phyloP scores from a whole-genome alignment of 305 asterid species.

The Fraxinus paxiana region DNA sequence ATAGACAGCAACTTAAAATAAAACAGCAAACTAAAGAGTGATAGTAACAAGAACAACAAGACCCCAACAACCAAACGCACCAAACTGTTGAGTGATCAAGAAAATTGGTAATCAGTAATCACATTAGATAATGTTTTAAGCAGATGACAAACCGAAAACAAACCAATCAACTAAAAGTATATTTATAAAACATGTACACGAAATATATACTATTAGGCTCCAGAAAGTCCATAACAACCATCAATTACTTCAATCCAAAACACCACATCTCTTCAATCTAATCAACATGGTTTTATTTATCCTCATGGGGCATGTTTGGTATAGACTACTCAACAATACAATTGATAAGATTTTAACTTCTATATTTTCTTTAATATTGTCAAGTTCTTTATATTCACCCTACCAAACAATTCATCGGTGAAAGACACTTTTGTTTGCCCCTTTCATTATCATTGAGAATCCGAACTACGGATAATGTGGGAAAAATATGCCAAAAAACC shows the following conservation, averaged over 20 bases:
- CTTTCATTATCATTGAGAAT: not conserved
- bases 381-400: not conserved
- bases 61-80: not conserved
- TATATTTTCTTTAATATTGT: not conserved
- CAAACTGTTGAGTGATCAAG: too few species aligned
- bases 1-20: not conserved
- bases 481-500: not conserved
- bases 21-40: not conserved
- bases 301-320: not conserved
- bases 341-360: not conserved
- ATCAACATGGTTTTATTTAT: not conserved
- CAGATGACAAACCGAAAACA: not conserved
- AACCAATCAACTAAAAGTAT: not conserved
- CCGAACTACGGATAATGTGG: not conserved
- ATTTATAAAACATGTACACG: not conserved
- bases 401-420: not conserved
- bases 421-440: not conserved
- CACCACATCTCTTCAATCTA: not conserved
- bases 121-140: not conserved
- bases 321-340: not conserved
- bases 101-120: not conserved
- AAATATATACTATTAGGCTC: not conserved
- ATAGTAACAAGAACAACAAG: not conserved
- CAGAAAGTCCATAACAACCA: not conserved
- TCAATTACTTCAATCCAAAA: not conserved